Conservation (phyloP, 2,329 filamentous ascomycete genomes). For the Mycosphaerelloides madeirae region DNA sequence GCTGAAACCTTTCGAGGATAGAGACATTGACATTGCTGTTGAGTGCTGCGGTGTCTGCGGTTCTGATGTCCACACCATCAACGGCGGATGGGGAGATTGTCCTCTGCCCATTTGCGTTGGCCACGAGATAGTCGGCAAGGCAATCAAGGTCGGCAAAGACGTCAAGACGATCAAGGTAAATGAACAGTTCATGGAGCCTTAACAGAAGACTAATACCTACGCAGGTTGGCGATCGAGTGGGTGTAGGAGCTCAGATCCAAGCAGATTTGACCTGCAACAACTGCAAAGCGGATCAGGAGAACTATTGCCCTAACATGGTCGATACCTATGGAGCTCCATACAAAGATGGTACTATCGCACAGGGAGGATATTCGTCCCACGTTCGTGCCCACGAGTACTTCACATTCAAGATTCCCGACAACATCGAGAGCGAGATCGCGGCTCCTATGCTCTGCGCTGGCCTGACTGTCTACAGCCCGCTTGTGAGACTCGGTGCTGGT, state of each 20-base stretch:
- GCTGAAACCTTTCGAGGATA: constrained; percentile 79
- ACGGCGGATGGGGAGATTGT: constrained; percentile 59
- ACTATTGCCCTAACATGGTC: constrained; percentile 49
- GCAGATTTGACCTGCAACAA: constrained; percentile 47
- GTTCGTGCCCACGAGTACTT: constrained; percentile 74
- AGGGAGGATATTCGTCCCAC: constrained; percentile 64
- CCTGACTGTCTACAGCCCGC: constrained; percentile 71
- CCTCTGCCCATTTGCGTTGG: constrained; percentile 62
- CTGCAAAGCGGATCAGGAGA: constrained; percentile 51
- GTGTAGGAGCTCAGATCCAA: constrained; percentile 48
- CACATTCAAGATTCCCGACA: constrained; percentile 70
- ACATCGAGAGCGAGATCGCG: constrained; percentile 55
- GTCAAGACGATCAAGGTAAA: constrained; percentile 47
- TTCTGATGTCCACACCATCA: constrained; percentile 26
- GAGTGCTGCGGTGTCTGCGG: constrained; percentile 64
- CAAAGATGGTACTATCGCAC: constrained; percentile 57
- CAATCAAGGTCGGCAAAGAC: constrained; percentile 47
- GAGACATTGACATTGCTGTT: constrained; percentile 85
- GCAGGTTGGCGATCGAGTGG: constrained; percentile 38
- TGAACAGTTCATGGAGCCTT: too few relatives aligned
- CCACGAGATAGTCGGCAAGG: constrained; percentile 54
- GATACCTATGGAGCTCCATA: constrained; percentile 50
- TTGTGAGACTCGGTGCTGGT: constrained; percentile 69
- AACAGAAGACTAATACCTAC: too few relatives aligned
- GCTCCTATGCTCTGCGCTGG: constrained; percentile 78